Evolutionary conservation across 2,329 filamentous ascomycete genomes (phyloP), one percentile per base, ranked within the genome.

Genomic region (Colletotrichum eremochloae): DNA sequence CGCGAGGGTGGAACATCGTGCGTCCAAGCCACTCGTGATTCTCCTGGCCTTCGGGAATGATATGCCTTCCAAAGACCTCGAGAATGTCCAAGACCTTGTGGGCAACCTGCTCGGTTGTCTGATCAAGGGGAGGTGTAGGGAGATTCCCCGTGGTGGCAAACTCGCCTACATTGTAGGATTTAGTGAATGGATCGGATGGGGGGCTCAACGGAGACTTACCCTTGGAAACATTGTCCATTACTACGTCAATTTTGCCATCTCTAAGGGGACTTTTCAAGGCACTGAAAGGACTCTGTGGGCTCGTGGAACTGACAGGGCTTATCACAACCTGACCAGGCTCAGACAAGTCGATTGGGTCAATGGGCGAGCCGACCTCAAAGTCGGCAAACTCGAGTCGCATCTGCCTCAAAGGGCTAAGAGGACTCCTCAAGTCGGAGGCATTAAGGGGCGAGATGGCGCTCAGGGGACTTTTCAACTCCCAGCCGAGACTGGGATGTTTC

Each of bases 21-120:
- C 71, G 71, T 5, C 71, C 71, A 3, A 73, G 68, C 71, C 71
- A 73, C n/a, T 69, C 68, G 29, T 73, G 67, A 33, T 73, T 69
- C 15, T 69, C 68, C 46, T 73, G 50, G 0, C 63, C 71, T 44
- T 71, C 71, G 12, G 67, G 68, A 1, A 73, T 55, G 33, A 73
- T 71, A 46, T 73, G 71, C n/a, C 63, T 57, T 33, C 71, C 71
- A 33, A 67, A 73, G 0, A 29, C 53, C 38, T 73, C 50, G 67
- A 73, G 68, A 29, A 71, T 38, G 15, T 73, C 71, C 57, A 73
- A 42, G 48, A 73, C 55, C 67, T 67, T 71, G 67, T 73, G 67
- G 58, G 71, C 67, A 42, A 73, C 56, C 42, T 73, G 62, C 33
- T 69, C 63, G n/a, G 61, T 63, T 29, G 61, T 56, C 36, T 55